Evolutionary conservation across 2,329 filamentous ascomycete genomes (phyloP), one percentile per base, ranked within the genome.

Genomic region (Diaporthe amygdali): DNA sequence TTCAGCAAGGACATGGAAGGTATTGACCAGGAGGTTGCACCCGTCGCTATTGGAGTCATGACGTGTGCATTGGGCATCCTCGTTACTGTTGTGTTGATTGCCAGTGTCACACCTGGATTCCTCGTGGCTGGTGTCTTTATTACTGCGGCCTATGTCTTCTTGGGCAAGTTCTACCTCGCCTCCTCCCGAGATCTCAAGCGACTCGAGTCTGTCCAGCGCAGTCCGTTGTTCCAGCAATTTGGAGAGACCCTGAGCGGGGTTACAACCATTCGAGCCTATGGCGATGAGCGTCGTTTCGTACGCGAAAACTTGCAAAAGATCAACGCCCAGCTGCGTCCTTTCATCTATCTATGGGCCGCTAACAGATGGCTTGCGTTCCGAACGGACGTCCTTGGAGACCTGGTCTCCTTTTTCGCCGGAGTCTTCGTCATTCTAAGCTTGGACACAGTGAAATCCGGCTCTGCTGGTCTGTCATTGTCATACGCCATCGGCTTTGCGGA

Each of bases 1-100:
- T 99, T 99, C 84, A 98, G 96, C 80, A 98, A 98, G 82, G 96
- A 99, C 80, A 89, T 99, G 17, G 95, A 99, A 80, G 91, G 95
- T 14, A 88, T 99, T 25, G 96, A 99, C 76, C 96, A 99, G 80
- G 96, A 99, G 81, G 94, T 99, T 71, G 95, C 96, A 0, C 94
- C 95, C 2, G 91, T 97, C 49, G 96, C 96, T 27, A 95, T 98
- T 75, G 89, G 90, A 68, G 88, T 92, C 66, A 89, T 92, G 81
- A 87, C 85, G n/a, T 92, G 89, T 76, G 87, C 84, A 1, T 82
- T 92, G 72, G 89, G 86, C 39, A 88, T 98, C 54, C 79, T 96
- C 46, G 95, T 97, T 69, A 98, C 97, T 10, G 91, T 98, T 46
- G 87, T 93, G 14, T 84, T 99, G 64, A 98, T 99, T 74, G 94